Evolutionary conservation across 164 flowering plant species (phyloP).

Genomic region (Tetrastigma voinierianum): DNA sequence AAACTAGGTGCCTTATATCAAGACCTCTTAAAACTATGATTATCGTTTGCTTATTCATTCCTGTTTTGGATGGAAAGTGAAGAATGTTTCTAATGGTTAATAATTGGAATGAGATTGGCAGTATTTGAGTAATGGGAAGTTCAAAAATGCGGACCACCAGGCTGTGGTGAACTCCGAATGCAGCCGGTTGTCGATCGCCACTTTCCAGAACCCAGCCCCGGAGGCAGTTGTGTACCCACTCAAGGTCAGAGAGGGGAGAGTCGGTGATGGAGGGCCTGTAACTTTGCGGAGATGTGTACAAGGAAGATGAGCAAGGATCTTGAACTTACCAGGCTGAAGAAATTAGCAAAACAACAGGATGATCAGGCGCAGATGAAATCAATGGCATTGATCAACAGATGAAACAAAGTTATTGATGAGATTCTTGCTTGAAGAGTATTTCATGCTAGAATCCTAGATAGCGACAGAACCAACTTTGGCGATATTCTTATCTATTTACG

Average conservation of each 20-base stretch:
- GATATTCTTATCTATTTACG: too few relatives aligned
- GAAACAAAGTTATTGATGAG: too few relatives aligned
- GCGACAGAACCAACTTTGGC: too few relatives aligned
- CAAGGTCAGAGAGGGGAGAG: slow-evolving; percentile 68
- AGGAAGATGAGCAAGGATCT: slow-evolving; percentile 78
- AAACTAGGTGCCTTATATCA: too few relatives aligned
- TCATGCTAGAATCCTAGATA: too few relatives aligned
- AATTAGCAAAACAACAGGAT: slow-evolving; percentile 57
- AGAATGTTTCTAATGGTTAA: too few relatives aligned
- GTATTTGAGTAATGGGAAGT: slow-evolving; percentile 89
- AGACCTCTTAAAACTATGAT: too few relatives aligned
- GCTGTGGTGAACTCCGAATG: slow-evolving; percentile 83
- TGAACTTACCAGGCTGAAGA: slow-evolving; percentile 74
- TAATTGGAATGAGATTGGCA: slow-evolving; percentile 16
- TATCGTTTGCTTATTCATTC: too few relatives aligned
- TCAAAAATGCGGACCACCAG: slow-evolving; percentile 89
- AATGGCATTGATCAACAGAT: too few relatives aligned
- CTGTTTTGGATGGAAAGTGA: too few relatives aligned
- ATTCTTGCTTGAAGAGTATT: too few relatives aligned
- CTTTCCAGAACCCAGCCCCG: slow-evolving; percentile 87
- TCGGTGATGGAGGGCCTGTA: slow-evolving; percentile 60
- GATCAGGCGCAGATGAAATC: slow-evolving; percentile 29
- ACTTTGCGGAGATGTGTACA: slow-evolving; percentile 80
- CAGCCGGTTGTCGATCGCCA: slow-evolving; percentile 78
- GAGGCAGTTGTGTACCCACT: slow-evolving; percentile 76